Percentiles rank a stretch among this genome's conserved stretches.
phyloP scores from a whole-genome alignment of 805 yeast genomes.

The Novakomyces olei region DNA sequence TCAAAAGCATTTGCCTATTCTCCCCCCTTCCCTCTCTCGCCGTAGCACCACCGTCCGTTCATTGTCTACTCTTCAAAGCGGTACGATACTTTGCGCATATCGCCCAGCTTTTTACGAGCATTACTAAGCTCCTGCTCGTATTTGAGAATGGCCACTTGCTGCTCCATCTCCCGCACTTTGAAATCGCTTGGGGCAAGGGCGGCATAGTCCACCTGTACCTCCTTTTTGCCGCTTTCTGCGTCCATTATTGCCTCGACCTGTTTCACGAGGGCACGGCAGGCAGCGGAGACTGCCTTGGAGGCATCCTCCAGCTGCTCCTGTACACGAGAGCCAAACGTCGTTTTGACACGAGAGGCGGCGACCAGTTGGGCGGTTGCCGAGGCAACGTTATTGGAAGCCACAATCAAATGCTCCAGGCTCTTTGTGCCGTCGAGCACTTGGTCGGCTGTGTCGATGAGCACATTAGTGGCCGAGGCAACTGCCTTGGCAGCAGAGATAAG shows the following conservation, averaged over 20 bases:
- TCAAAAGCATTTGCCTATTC: too few species aligned
- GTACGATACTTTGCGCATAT: slow-evolving; percentile 61
- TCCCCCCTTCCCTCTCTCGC: too few species aligned
- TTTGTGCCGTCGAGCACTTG: slow-evolving; percentile 46
- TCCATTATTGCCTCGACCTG: slow-evolving; percentile 43
- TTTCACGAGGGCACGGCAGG: slow-evolving; percentile 49
- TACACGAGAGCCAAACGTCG: slow-evolving; percentile 49
- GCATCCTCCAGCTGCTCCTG: slow-evolving; percentile 54
- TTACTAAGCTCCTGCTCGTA: slow-evolving; percentile 47
- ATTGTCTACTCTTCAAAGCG: slow-evolving; percentile 12
- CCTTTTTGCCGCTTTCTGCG: slow-evolving; percentile 14
- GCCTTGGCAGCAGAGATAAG: slow-evolving; percentile 73
- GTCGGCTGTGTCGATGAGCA: slow-evolving; percentile 69
- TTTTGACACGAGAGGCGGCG: slow-evolving; percentile 75
- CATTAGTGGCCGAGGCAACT: slow-evolving; percentile 61
- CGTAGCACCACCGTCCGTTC: too few species aligned
- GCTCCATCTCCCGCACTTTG: slow-evolving; percentile 75
- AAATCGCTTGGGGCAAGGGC: slow-evolving; percentile 55
- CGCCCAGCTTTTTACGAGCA: slow-evolving; percentile 67
- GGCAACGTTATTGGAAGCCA: slow-evolving; percentile 78
- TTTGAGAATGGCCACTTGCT: slow-evolving; percentile 72
- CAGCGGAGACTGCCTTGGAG: slow-evolving; percentile 45
- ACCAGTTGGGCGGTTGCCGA: slow-evolving; percentile 83
- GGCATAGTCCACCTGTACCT: slow-evolving; percentile 35
- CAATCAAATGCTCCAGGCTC: slow-evolving; percentile 63